phyloP scores from a whole-genome alignment of 1,139 yeast genomes.

The Hansenula sp. region DNA sequence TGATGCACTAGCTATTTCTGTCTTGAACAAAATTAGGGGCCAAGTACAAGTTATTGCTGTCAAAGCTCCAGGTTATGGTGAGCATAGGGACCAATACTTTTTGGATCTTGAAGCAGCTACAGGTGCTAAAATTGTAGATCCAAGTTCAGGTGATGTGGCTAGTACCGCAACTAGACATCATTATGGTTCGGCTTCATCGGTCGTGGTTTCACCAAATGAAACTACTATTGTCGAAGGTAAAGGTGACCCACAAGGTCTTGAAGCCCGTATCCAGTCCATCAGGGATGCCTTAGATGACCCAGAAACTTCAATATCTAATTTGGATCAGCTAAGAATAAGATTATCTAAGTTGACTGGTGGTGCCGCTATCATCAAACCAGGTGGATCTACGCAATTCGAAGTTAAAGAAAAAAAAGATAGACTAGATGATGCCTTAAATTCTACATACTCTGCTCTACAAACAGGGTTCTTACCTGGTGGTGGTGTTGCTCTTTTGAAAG shows the following conservation, averaged over 20 bases:
- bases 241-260: slow-evolving; percentile 9
- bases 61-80: slow-evolving; percentile 24
- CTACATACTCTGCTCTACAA: slow-evolving; percentile 22
- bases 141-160: slow-evolving; percentile 18
- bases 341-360: slow-evolving; percentile 21
- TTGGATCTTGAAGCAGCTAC: slow-evolving; percentile 20
- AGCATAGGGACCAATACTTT: slow-evolving; percentile 19
- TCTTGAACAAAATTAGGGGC: slow-evolving; percentile 22
- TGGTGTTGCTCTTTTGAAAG: slow-evolving; percentile 22
- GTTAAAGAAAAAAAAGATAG: slow-evolving; percentile 25
- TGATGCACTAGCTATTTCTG: slow-evolving; percentile 23
- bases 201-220: slow-evolving; percentile 17
- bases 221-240: slow-evolving; percentile 19
- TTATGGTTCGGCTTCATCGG: slow-evolving; percentile 21
- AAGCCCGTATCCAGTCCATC: slow-evolving; percentile 15
- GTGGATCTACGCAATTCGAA: slow-evolving; percentile 22
- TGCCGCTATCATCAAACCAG: slow-evolving; percentile 24
- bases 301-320: slow-evolving; percentile 15
- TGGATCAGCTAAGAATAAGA: slow-evolving; percentile 19
- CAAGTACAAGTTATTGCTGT: slow-evolving; percentile 22
- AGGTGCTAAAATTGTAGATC: slow-evolving; percentile 20
- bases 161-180: slow-evolving; percentile 20
- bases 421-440: slow-evolving; percentile 23
- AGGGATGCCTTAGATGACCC: slow-evolving; percentile 12
- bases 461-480: slow-evolving; percentile 25